Percentiles rank a stretch among this genome's conserved stretches.
phyloP scores from a whole-genome alignment of 2,329 filamentous ascomycete species.

The Neonectria ditissima region DNA sequence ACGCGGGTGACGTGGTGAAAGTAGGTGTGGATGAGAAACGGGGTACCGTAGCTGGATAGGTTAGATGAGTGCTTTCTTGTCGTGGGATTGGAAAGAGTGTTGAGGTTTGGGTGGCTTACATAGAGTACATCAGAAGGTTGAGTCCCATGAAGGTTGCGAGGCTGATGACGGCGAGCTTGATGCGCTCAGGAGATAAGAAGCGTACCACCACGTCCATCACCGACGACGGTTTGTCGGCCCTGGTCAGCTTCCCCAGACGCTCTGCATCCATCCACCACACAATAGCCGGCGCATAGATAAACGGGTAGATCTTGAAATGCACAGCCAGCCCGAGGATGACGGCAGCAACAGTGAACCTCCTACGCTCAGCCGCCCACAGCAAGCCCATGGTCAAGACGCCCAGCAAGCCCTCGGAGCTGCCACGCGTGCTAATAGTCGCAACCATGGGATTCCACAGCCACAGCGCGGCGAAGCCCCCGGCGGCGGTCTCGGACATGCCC shows the following conservation, averaged over 20 bases:
- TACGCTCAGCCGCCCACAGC: conserved; percentile 81
- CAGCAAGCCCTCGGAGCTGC: conserved; percentile 91
- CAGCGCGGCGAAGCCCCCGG: conserved; percentile 82
- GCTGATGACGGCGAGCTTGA: conserved; percentile 72
- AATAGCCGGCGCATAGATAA: conserved; percentile 89
- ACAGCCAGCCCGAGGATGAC: conserved; percentile 83
- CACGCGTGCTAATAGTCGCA: conserved; percentile 93
- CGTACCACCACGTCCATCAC: conserved; percentile 41
- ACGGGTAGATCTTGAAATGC: conserved; percentile 99
- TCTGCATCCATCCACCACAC: conserved; percentile 82
- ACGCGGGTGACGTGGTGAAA: conserved; percentile 92
- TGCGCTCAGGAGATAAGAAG: conserved; percentile 66
- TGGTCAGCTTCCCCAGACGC: conserved; percentile 48
- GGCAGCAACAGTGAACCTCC: conserved; percentile 74
- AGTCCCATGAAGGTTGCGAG: conserved; percentile 78
- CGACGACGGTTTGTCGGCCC: conserved; percentile 30
- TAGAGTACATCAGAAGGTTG: conserved; percentile 81
- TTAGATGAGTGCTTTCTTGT: conserved; percentile 15
- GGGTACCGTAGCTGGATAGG: conserved; percentile 73
- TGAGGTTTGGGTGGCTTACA: conserved; percentile 61
- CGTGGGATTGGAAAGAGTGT: neutral
- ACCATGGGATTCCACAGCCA: conserved; percentile 99
- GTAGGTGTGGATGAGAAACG: conserved; percentile 91
- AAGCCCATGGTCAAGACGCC: conserved; percentile 86
- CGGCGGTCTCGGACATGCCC: conserved; percentile 63